Percentiles rank a stretch among this genome's conserved stretches.
Evolutionary conservation across 257 asterid genomes (phyloP).

Genomic region (Datura wrightii): DNA sequence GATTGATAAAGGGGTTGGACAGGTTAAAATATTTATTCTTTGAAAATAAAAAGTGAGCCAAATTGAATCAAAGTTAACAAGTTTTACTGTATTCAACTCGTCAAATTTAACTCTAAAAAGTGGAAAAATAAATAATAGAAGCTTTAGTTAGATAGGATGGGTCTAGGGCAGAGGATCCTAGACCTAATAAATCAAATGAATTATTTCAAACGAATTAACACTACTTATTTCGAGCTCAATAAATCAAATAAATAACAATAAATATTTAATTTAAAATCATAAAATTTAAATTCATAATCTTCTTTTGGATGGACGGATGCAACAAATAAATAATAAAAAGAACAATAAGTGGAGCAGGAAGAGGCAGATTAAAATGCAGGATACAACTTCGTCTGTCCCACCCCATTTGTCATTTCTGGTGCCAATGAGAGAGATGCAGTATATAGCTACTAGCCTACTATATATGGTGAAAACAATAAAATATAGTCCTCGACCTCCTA

Average conservation of each 20-base stretch:
- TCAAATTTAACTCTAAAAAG: background rate
- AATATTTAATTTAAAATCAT: no score
- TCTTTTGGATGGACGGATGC: background rate
- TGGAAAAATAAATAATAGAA: background rate
- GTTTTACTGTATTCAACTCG: background rate
- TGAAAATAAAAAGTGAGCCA: background rate
- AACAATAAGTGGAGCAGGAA: background rate
- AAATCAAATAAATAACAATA: background rate
- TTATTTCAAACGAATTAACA: background rate
- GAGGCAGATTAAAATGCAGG: no score
- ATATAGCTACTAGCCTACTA: background rate
- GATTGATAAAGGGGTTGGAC: no score
- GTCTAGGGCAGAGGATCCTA: no score
- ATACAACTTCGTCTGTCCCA: no score
- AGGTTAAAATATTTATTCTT: background rate
- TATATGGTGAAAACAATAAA: background rate
- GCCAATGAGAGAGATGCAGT: no score
- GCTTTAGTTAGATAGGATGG: background rate
- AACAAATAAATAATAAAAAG: no score
- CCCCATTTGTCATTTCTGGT: background rate
- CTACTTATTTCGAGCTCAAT: no score
- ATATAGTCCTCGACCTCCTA: no score
- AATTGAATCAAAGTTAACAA: background rate
- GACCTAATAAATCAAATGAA: no score
- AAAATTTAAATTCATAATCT: no score